phyloP scores from a whole-genome alignment of 73 alveolate genomes.

The Symbiodinium natans region DNA sequence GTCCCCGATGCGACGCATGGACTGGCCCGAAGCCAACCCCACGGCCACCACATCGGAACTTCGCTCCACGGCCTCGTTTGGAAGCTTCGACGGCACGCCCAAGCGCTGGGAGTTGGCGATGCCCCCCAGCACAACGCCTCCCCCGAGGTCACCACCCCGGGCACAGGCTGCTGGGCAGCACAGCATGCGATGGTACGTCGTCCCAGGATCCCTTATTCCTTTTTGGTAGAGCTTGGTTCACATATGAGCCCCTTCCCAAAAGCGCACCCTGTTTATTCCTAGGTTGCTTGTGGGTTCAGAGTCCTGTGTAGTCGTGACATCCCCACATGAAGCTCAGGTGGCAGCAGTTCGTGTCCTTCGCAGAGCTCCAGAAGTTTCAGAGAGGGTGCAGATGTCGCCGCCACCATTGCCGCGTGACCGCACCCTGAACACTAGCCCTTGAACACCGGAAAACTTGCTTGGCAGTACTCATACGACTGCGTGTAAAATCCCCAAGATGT shows the following conservation, averaged over 20 bases:
- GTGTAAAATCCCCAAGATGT: too few species aligned
- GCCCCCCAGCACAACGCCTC: constrained; percentile 6
- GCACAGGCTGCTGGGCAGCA: background rate
- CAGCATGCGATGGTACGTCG: too few species aligned
- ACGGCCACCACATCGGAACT: constrained; percentile 25
- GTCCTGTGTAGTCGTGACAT: background rate
- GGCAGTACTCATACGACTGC: too few species aligned
- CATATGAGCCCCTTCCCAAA: too few species aligned
- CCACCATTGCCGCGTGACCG: background rate
- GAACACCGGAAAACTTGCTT: too few species aligned
- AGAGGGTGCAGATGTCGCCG: background rate
- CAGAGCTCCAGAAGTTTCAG: background rate
- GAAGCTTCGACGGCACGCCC: background rate
- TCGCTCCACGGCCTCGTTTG: constrained; percentile 11
- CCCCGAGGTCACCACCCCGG: background rate
- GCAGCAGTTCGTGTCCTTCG: background rate
- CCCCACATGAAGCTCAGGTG: background rate
- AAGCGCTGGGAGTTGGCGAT: background rate
- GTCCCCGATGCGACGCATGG: constrained; percentile 42
- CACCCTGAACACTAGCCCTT: too few species aligned
- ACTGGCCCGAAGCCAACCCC: constrained; percentile 57
- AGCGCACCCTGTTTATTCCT: too few species aligned
- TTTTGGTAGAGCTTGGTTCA: too few species aligned
- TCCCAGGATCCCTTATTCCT: too few species aligned
- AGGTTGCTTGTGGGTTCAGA: too few species aligned